Evolutionary conservation across 1,139 yeast genomes (phyloP), one percentile per base, ranked within the genome.

Genomic region (Candida sp.): DNA sequence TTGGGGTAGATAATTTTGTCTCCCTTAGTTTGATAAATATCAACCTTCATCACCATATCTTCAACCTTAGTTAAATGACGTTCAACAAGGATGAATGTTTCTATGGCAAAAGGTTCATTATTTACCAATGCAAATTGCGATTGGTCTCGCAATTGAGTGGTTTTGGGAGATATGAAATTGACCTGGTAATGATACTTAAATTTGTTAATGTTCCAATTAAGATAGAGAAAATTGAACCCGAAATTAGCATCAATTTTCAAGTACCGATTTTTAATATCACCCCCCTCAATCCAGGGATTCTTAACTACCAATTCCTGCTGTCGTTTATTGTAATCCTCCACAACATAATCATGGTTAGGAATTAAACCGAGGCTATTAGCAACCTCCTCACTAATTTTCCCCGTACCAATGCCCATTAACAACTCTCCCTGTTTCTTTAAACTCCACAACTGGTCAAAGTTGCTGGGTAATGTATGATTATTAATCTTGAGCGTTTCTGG

Each of bases 381-480:
- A 30, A 77, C 70, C 27, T 58, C 60, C n/a, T 53, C 53, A 21
- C 77, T 66, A 11, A 78, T 53, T 11, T 61, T 57, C 0, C 85
- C 87, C 0, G 95, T 85, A 0, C 96, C 96, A 1, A 87, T 49
- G 2, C 93, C 89, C 23, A 87, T 47, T 38, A 82, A 55, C 12
- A 79, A 54, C 6, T 66, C 52, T 2, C 75, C 75, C 19, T 48
- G 52, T 41, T 49, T 53, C 44, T 69, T 54, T 41, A 59, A 54
- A 15, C 61, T 54, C 75, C 77, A 73, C 7, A 73, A 61, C 0
- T 50, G 49, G 11, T 53, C 58, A 35, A 66, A 56, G 38, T 52
- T 45, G 2, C 41, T 39, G 1, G 66, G 64, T 12, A 66, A 40
- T 38, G 55, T 45, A 8, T 64, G 64, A 48, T 63, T 62, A 38